phyloP scores from a whole-genome alignment of 768 basidiomycete species.

The Candolleomyces eurysporus region DNA sequence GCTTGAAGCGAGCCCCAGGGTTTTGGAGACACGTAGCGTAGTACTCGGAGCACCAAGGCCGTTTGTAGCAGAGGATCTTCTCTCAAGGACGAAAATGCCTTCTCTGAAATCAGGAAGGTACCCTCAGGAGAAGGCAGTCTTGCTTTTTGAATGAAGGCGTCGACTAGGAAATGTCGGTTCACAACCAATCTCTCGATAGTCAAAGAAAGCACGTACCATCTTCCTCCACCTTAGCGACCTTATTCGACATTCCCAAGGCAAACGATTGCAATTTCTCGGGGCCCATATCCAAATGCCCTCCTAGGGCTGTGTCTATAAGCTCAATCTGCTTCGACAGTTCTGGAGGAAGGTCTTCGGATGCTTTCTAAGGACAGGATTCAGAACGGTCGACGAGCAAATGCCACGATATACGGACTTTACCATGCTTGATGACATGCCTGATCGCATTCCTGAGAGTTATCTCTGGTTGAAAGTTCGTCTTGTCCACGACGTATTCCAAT shows the following conservation, averaged over 20 bases:
- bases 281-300: constrained; percentile 26
- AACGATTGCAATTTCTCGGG: constrained; percentile 38
- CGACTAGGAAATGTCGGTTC: constrained; percentile 33
- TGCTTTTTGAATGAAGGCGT: constrained; percentile 34
- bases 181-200: neutral
- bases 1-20: constrained; percentile 75
- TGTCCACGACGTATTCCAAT: constrained; percentile 62
- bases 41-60: constrained; percentile 49
- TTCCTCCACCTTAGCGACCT: constrained; percentile 39
- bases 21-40: constrained; percentile 69
- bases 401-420: constrained; percentile 14
- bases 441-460: constrained; percentile 73
- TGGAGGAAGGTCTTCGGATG: constrained; percentile 20
- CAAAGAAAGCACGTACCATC: constrained; percentile 34
- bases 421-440: constrained; percentile 36
- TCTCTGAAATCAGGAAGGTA: constrained; percentile 46
- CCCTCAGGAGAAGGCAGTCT: constrained; percentile 45
- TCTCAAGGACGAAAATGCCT: constrained; percentile 28
- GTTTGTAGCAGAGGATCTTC: constrained; percentile 32
- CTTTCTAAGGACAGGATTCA: constrained; percentile 8
- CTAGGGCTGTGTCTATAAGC: constrained; percentile 28
- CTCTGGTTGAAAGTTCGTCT: constrained; percentile 72
- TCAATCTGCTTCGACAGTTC: constrained; percentile 31
- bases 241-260: constrained; percentile 32
- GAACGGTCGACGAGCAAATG: neutral